phyloP scores from a whole-genome alignment of 495 filamentous ascomycete species.

The Lophiostoma macrostomum region DNA sequence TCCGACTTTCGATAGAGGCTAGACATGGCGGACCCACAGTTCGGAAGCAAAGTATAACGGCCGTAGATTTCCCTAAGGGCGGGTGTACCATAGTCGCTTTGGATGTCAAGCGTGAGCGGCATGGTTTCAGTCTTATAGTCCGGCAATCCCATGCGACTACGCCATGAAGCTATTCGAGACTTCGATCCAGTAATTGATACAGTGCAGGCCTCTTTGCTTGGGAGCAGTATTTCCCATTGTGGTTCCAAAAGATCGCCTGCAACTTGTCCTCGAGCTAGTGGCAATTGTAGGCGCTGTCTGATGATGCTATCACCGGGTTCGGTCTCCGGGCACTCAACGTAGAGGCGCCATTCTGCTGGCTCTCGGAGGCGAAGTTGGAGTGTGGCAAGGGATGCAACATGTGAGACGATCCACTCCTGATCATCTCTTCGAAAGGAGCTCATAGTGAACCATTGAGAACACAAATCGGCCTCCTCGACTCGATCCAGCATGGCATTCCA shows the following conservation, averaged over 20 bases:
- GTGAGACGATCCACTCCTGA: slow-evolving; percentile 38
- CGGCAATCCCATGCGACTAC: slow-evolving; percentile 25
- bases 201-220: neutral
- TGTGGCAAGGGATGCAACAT: slow-evolving; percentile 47
- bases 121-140: slow-evolving; percentile 39
- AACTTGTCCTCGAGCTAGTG: slow-evolving; percentile 55
- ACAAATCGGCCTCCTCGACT: slow-evolving; percentile 27
- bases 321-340: slow-evolving; percentile 44
- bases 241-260: slow-evolving; percentile 17
- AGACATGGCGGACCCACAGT: slow-evolving; percentile 66
- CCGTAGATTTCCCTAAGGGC: slow-evolving; percentile 53
- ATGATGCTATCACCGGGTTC: slow-evolving; percentile 44
- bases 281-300: slow-evolving; percentile 50
- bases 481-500: neutral
- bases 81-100: slow-evolving; percentile 32
- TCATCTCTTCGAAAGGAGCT: slow-evolving; percentile 46
- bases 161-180: slow-evolving; percentile 22
- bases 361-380: slow-evolving; percentile 51
- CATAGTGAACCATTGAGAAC: slow-evolving; percentile 48
- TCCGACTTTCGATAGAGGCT: slow-evolving; percentile 52
- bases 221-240: slow-evolving; percentile 28
- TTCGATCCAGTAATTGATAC: slow-evolving; percentile 7
- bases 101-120: slow-evolving; percentile 42
- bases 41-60: slow-evolving; percentile 52
- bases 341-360: slow-evolving; percentile 53